These are phyloP conservation scores for Lactuca saligna DNA, from an alignment of 129 eudicot species.

Conservation along the genomic window DNA sequence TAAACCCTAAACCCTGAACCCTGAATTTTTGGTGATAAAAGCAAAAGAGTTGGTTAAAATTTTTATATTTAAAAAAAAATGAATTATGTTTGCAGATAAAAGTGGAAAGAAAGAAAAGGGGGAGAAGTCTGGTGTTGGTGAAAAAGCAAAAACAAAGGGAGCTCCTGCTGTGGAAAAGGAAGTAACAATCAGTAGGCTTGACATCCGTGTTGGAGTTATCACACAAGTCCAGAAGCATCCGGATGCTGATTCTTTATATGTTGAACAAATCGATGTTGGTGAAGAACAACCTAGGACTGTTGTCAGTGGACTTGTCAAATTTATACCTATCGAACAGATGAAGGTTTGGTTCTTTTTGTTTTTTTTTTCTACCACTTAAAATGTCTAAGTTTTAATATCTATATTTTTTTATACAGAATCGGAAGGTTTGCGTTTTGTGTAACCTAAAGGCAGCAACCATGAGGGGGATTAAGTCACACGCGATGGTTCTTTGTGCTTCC, in stretches of 20 bases:
- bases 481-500: constrained; percentile 97
- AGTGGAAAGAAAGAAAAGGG: constrained; percentile 48
- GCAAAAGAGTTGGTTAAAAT: constrained; percentile 7
- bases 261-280: constrained; percentile 96
- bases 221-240: constrained; percentile 88
- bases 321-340: constrained; percentile 85
- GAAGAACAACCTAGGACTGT: constrained; percentile 89
- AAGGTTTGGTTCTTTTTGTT: constrained; percentile 37
- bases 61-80: not conserved
- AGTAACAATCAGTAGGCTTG: constrained; percentile 74
- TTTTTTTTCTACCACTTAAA: no score
- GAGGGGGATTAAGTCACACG: constrained; percentile 96
- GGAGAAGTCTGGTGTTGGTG: constrained; percentile 45
- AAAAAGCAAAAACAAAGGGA: constrained; percentile 41
- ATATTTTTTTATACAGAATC: constrained; percentile 47
- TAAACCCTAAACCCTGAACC: no score
- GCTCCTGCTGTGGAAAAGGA: constrained; percentile 60
- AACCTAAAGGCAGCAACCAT: constrained; percentile 94
- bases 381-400: not conserved
- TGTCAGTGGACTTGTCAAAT: constrained; percentile 92
- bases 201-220: constrained; percentile 93
- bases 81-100: constrained; percentile 38
- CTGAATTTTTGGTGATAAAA: not conserved
- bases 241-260: constrained; percentile 95
- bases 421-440: constrained; percentile 96